Evolutionary conservation across 805 yeast species (phyloP).

Genomic region (Saccharomycopsis babjevae): DNA sequence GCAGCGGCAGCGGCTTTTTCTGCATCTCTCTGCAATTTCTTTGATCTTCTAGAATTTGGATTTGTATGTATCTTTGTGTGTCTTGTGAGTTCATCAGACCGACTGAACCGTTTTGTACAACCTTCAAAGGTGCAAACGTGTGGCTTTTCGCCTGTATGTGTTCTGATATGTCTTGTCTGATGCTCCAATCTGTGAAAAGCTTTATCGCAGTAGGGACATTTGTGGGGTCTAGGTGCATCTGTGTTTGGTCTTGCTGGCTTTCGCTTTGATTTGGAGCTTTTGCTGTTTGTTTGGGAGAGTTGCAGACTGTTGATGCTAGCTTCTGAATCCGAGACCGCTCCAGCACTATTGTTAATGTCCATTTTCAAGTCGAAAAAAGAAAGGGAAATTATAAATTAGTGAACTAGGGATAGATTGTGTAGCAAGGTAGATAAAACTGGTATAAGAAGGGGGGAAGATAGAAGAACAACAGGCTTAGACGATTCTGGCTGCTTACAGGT

Average conservation of each 20-base stretch:
- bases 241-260: slow-evolving; percentile 18
- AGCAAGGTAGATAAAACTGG: neutral
- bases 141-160: slow-evolving; percentile 78
- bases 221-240: slow-evolving; percentile 44
- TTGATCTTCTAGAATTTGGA: slow-evolving; percentile 41
- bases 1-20: neutral
- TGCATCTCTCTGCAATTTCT: slow-evolving; percentile 13
- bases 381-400: neutral
- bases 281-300: slow-evolving; percentile 8
- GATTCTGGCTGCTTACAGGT: too few species aligned
- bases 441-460: too few species aligned
- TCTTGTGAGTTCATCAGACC: slow-evolving; percentile 67
- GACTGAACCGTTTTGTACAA: slow-evolving; percentile 55
- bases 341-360: neutral
- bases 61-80: slow-evolving; percentile 66
- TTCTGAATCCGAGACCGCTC: neutral
- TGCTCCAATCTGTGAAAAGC: slow-evolving; percentile 72
- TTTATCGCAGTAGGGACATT: slow-evolving; percentile 63
- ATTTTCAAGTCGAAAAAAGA: neutral
- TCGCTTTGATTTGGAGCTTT: slow-evolving; percentile 13
- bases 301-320: neutral
- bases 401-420: neutral
- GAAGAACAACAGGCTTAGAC: too few species aligned
- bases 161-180: slow-evolving; percentile 68
- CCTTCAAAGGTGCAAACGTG: slow-evolving; percentile 65